Conservation (phyloP, 2,329 filamentous ascomycete species). For the Penicillium digitatum region DNA sequence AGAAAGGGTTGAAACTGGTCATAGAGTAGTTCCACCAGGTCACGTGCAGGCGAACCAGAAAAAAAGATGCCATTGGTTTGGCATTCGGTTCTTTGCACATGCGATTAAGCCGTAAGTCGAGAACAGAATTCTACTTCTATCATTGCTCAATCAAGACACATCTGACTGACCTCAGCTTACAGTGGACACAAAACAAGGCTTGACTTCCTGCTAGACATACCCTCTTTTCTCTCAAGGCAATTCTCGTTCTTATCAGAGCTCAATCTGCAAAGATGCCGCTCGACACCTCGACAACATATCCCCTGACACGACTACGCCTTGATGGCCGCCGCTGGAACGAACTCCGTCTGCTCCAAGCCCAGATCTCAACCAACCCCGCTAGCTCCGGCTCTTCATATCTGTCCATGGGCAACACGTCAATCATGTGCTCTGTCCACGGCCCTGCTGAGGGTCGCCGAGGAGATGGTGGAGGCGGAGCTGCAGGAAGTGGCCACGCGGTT, state of each 20-base stretch:
- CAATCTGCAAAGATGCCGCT: conserved; percentile 66
- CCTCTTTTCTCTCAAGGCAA: not conserved
- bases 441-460: conserved; percentile 65
- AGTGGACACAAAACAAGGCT: not conserved
- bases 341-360: conserved; percentile 78
- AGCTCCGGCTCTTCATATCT: conserved; percentile 92
- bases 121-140: not conserved
- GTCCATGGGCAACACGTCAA: conserved; percentile 95
- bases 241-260: not conserved
- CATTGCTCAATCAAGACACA: not conserved
- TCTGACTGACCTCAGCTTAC: not conserved
- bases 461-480: conserved; percentile 43
- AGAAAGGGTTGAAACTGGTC: not conserved
- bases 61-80: conserved; percentile 7
- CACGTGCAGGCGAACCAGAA: conserved; percentile 5
- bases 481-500: conserved; percentile 55
- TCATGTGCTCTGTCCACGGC: conserved; percentile 87
- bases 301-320: conserved; percentile 75
- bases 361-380: conserved; percentile 86
- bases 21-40: not conserved
- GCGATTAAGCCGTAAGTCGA: not conserved
- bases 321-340: conserved; percentile 96
- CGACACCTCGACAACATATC: conserved; percentile 88
- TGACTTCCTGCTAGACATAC: not conserved
- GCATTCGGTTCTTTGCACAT: not conserved